These are phyloP conservation scores for Benincasa hispida DNA, from an alignment of 306 rosid species.

Conservation along the genomic window DNA sequence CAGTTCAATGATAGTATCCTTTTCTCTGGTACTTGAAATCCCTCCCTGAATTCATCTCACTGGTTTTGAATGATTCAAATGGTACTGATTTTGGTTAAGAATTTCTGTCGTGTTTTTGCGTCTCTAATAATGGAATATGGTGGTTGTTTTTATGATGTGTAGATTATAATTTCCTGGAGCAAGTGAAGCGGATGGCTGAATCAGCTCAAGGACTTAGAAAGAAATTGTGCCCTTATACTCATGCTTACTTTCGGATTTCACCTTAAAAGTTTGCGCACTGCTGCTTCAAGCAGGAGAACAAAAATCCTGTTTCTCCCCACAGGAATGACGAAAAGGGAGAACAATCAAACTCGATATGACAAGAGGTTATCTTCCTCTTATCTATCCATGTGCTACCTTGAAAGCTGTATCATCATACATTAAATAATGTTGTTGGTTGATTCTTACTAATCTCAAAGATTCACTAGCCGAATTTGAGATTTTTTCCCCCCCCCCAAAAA, in stretches of 20 bases:
- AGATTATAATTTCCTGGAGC: constrained; percentile 87
- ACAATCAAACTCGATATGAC: constrained; percentile 55
- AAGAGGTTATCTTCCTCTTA: constrained; percentile 30
- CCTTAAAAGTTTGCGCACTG: constrained; percentile 38
- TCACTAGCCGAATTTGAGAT: neutral
- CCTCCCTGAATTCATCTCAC: neutral
- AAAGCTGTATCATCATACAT: neutral
- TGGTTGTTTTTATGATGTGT: neutral
- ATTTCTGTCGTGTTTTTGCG: neutral
- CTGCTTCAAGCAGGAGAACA: constrained; percentile 52
- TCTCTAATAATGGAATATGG: neutral
- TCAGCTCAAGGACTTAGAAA: constrained; percentile 60
- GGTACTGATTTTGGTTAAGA: neutral
- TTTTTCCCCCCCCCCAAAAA: neutral
- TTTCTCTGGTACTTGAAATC: constrained; percentile 51
- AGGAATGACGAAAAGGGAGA: constrained; percentile 79
- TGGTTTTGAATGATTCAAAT: neutral
- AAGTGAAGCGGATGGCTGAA: constrained; percentile 76
- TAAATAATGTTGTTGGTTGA: neutral
- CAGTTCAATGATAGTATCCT: constrained; percentile 51
- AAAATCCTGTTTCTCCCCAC: constrained; percentile 51
- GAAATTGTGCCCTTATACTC: constrained; percentile 38
- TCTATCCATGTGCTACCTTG: neutral
- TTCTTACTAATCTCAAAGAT: neutral
- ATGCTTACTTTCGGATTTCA: constrained; percentile 20